Percentiles rank a stretch among this genome's conserved stretches.
These are phyloP conservation scores for Takashimella tepidaria DNA, from an alignment of 1,284 basidiomycete genomes.

Conservation along the genomic window DNA sequence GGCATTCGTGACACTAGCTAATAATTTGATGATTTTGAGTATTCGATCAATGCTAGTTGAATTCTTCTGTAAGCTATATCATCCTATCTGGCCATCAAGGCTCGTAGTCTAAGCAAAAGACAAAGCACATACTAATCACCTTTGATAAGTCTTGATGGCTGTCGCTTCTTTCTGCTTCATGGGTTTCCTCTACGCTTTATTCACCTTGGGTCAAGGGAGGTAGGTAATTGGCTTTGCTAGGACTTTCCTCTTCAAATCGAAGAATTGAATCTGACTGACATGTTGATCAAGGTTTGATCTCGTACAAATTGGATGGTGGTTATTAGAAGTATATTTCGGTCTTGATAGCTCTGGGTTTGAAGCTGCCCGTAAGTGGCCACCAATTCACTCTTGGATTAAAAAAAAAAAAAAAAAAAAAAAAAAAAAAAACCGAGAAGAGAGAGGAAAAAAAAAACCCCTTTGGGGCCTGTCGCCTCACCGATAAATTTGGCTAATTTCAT, in stretches of 20 bases:
- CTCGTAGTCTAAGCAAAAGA: too few species aligned
- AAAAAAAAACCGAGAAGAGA: too few species aligned
- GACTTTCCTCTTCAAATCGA: too few species aligned
- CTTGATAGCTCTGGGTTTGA: constrained; percentile 80
- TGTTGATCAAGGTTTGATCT: constrained; percentile 23
- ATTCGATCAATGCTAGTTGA: constrained; percentile 47
- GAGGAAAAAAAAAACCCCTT: too few species aligned
- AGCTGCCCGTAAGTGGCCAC: constrained; percentile 56
- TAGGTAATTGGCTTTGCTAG: too few species aligned
- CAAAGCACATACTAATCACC: too few species aligned
- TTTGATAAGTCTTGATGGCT: constrained; percentile 58
- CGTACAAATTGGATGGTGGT: constrained; percentile 47
- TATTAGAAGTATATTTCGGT: constrained; percentile 61
- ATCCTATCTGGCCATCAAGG: too few species aligned
- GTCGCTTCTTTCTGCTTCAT: constrained; percentile 74
- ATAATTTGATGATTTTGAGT: constrained; percentile 62
- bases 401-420: too few species aligned
- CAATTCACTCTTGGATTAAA: too few species aligned
- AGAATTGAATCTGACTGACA: constrained; percentile 15
- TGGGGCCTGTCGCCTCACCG: too few species aligned
- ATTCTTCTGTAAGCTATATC: constrained; percentile 44
- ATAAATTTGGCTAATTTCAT: background rate
- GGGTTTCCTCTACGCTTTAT: constrained; percentile 82
- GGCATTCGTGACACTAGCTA: constrained; percentile 79
- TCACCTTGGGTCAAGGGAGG: constrained; percentile 57